Evolutionary conservation across 129 eudicot genomes (phyloP), one percentile per base, ranked within the genome.

Genomic region (Helianthus tuberosus): DNA sequence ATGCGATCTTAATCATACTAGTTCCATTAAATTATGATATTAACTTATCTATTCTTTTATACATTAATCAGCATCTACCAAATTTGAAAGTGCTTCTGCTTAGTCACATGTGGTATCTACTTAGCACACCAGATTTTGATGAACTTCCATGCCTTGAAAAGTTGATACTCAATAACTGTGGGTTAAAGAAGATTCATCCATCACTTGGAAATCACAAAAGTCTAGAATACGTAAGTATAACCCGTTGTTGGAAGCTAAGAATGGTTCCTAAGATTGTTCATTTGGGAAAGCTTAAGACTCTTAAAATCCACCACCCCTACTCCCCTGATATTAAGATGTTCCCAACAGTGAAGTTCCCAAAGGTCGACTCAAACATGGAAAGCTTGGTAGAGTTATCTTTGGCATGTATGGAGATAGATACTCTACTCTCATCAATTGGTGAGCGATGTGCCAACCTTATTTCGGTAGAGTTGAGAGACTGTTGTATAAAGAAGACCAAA

Each of bases 291-390:
- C 38, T 58, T 3, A 20, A 23, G 32, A 58, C 64, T 58, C 64
- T 58, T 17, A 13, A 23, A 25, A 58, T 58, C 5, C 1, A 9
- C 0, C 1, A 0, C 44, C 6, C 1, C 44, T 5, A 5, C 0
- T 58, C 6, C 13, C 0, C 5, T 3, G 0, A 0, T 3, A 2
- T 0, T 35, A 4, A 3, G 29, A 17, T 25, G 65, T 59, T 59
- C 12, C 65, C 65, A 1, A 4, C 0, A 0, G 44, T 39, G 44
- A 8, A 39, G 44, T 39, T 39, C 44, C 44, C 44, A 39, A 11
- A 61, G 67, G 36, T 61, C 67, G 5, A 61, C 5, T 29, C 67
- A 61, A 61, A 35, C 44, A 32, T 61, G 67, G 67, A 32, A 27
- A 61, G 67, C 17, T 35, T 61, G 47, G 67, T 27, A 35, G n/a